phyloP scores from a whole-genome alignment of 2,329 filamentous ascomycete species.

The Diplodia scrobiculata region DNA sequence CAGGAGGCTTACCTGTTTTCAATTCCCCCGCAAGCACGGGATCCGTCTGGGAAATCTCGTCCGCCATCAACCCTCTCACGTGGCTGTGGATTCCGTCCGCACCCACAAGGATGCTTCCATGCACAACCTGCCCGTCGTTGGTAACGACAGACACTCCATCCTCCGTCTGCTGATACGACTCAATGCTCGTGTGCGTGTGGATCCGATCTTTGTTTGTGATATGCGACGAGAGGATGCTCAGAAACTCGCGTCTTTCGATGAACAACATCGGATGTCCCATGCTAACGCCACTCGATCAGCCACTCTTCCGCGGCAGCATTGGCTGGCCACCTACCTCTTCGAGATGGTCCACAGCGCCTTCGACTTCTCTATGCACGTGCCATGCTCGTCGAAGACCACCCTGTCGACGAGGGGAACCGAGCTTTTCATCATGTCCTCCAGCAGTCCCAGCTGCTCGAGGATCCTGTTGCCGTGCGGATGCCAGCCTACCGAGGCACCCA shows the following conservation, averaged over 20 bases:
- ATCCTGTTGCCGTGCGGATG: conserved; percentile 34
- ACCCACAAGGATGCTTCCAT: conserved; percentile 13
- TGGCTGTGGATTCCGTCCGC: conserved; percentile 24
- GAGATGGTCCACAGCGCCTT: background rate
- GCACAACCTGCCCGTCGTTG: conserved; percentile 29
- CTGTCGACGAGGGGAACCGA: background rate
- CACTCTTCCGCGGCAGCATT: background rate
- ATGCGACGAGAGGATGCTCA: conserved; percentile 29
- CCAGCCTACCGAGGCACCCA: conserved; percentile 35
- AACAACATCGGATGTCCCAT: background rate
- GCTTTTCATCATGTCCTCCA: background rate
- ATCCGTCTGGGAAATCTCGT: conserved; percentile 1
- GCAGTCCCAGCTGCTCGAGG: conserved; percentile 35
- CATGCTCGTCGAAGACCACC: background rate
- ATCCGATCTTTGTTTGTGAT: conserved; percentile 33
- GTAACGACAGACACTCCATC: conserved; percentile 31
- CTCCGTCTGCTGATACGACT: background rate
- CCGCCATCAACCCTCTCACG: conserved; percentile 18
- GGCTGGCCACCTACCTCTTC: background rate
- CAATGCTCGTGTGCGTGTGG: conserved; percentile 15
- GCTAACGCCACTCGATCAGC: background rate
- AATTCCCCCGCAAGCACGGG: background rate
- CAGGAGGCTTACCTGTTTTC: background rate
- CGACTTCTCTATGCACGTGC: background rate
- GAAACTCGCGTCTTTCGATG: background rate